Percentiles rank a stretch among this genome's conserved stretches.
Conservation (phyloP, 2,329 filamentous ascomycete species). For the Ophiostoma populinum region DNA sequence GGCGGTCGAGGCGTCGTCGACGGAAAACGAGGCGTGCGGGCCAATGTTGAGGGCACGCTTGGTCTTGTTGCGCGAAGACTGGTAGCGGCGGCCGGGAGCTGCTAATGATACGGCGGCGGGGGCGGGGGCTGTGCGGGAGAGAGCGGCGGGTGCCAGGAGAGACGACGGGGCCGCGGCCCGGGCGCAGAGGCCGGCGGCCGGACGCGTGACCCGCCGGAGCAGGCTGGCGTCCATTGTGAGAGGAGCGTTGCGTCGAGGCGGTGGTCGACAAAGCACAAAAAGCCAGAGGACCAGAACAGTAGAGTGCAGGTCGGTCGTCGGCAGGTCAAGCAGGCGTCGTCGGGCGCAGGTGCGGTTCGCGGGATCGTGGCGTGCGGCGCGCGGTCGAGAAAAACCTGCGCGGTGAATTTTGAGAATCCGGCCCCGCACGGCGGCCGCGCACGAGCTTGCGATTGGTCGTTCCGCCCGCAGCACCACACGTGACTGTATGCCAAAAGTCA, state of each 20-base stretch:
- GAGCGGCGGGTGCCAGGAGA: neutral
- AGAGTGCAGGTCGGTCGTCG: neutral
- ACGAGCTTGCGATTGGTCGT: neutral
- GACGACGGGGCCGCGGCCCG: neutral
- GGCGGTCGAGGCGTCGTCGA: neutral
- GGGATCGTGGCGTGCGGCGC: too few relatives aligned
- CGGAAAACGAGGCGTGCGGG: slow-evolving; percentile 40
- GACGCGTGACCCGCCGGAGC: slow-evolving; percentile 8
- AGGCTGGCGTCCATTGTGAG: slow-evolving; percentile 7
- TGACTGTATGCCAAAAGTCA: neutral
- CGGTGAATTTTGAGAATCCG: too few relatives aligned
- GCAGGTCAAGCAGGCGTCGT: too few relatives aligned
- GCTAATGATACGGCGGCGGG: slow-evolving; percentile 1
- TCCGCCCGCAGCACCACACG: neutral
- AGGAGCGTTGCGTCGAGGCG: neutral
- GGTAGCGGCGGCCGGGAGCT: slow-evolving; percentile 20
- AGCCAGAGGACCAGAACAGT: too few relatives aligned
- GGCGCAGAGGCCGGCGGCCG: slow-evolving; percentile 1
- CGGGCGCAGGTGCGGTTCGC: too few relatives aligned
- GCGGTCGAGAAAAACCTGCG: too few relatives aligned
- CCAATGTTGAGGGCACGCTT: slow-evolving; percentile 41
- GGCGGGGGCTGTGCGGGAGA: too few relatives aligned
- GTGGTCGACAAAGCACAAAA: too few relatives aligned
- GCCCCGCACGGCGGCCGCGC: too few relatives aligned
- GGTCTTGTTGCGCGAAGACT: slow-evolving; percentile 33